A percentile compares a stretch with the other conserved stretches of the same genome.
Evolutionary conservation across 345 rosid genomes (phyloP).

Genomic region (Eucalyptus cladocalyx): DNA sequence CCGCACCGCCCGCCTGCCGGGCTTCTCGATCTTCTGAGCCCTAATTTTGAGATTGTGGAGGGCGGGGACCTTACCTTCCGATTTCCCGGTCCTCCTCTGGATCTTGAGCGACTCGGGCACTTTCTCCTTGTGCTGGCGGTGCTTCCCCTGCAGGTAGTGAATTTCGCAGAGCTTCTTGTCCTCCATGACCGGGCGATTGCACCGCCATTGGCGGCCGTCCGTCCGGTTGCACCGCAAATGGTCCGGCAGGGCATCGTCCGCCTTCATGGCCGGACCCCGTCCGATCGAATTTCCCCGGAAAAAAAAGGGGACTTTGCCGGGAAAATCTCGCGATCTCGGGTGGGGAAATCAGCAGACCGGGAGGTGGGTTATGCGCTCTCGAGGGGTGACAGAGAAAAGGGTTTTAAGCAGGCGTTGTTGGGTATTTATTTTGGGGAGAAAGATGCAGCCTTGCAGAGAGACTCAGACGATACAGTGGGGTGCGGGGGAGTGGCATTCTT

Average conservation of each 20-base stretch:
- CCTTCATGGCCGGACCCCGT: constrained; percentile 8
- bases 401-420: not conserved
- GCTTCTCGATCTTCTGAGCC: constrained; percentile 30
- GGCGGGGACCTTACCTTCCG: not conserved
- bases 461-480: not conserved
- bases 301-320: not conserved
- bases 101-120: constrained; percentile 54
- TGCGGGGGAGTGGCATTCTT: not conserved
- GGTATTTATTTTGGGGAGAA: not conserved
- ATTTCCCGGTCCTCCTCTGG: constrained; percentile 24
- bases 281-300: not conserved
- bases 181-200: constrained; percentile 62
- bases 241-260: constrained; percentile 43
- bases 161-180: constrained; percentile 78
- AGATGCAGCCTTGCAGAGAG: not conserved
- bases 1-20: constrained; percentile 42
- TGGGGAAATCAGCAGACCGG: not conserved
- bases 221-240: constrained; percentile 83
- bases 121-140: constrained; percentile 41
- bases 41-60: constrained; percentile 19
- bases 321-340: not conserved
- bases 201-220: constrained; percentile 93
- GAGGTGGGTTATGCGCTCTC: not conserved
- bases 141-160: constrained; percentile 62
- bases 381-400: not conserved